A percentile compares a stretch with the other conserved stretches of the same genome.
These are phyloP conservation scores for Cercospora sojina DNA, from an alignment of 2,329 filamentous ascomycete genomes.

Conservation along the genomic window DNA sequence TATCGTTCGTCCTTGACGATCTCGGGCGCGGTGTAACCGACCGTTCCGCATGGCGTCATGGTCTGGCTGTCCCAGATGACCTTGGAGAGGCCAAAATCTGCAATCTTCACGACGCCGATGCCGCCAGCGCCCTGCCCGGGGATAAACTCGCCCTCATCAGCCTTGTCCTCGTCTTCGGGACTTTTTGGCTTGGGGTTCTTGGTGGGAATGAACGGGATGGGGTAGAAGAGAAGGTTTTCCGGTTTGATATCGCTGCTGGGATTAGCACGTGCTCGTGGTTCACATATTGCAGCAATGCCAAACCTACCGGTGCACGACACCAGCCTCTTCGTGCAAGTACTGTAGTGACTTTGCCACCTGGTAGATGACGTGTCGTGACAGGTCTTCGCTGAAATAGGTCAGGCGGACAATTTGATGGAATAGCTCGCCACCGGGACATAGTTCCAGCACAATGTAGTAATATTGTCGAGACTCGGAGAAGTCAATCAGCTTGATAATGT, in stretches of 20 bases:
- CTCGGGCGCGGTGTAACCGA: slow-evolving; percentile 95
- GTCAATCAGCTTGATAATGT: slow-evolving; percentile 89
- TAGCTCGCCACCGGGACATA: slow-evolving; percentile 91
- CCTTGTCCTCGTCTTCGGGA: slow-evolving; percentile 94
- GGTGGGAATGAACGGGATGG: slow-evolving; percentile 75
- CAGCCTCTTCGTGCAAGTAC: slow-evolving; percentile 90
- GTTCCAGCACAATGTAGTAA: slow-evolving; percentile 95
- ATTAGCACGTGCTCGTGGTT: slow-evolving; percentile 35
- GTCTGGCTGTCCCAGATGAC: slow-evolving; percentile 98
- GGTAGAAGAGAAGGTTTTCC: slow-evolving; percentile 92
- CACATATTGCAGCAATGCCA: slow-evolving; percentile 38
- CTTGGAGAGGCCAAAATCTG: slow-evolving; percentile 96
- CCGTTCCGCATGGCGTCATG: slow-evolving; percentile 98
- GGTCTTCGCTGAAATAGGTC: slow-evolving; percentile 96
- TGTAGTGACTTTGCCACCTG: slow-evolving; percentile 94
- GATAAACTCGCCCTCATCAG: slow-evolving; percentile 91
- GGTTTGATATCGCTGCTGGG: slow-evolving; percentile 86
- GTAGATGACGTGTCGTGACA: slow-evolving; percentile 89
- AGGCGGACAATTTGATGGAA: slow-evolving; percentile 98
- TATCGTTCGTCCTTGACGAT: slow-evolving; percentile 99
- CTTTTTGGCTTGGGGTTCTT: slow-evolving; percentile 76
- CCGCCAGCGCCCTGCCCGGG: slow-evolving; percentile 79
- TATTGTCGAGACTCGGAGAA: slow-evolving; percentile 93
- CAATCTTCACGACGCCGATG: slow-evolving; percentile 94
- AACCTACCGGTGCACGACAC: slow-evolving; percentile 87